Evolutionary conservation across 352 stramenopile species (phyloP).

Genomic region (Phytophthora meadii): DNA sequence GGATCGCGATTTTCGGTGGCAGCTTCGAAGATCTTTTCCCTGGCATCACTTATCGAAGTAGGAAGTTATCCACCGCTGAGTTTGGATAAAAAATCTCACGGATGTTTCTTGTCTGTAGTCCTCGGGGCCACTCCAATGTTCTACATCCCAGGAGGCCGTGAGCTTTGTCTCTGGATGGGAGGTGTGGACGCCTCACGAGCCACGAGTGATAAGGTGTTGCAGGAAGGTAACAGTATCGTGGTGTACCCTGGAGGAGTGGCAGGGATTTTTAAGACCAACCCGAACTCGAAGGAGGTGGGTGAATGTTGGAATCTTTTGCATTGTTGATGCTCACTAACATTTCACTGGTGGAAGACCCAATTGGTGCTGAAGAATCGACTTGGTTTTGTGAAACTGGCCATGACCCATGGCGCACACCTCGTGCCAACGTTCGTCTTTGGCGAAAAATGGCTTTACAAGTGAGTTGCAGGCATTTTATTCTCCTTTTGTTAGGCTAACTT

Average conservation of each 20-base stretch:
- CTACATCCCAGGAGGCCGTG: conserved; percentile 61
- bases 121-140: conserved; percentile 68
- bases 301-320: background rate
- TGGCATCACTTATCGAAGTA: conserved; percentile 25
- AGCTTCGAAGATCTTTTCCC: conserved; percentile 58
- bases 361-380: conserved; percentile 52
- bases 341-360: conserved; percentile 24
- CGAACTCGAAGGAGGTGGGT: conserved; percentile 53
- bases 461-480: conserved; percentile 6
- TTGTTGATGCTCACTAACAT: no score
- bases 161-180: conserved; percentile 66
- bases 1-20: conserved; percentile 51
- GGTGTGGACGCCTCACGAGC: conserved; percentile 51
- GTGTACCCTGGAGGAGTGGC: conserved; percentile 54
- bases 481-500: background rate
- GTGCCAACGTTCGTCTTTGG: conserved; percentile 61
- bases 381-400: conserved; percentile 56
- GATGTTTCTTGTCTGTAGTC: conserved; percentile 25
- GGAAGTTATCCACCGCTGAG: background rate
- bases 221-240: conserved; percentile 48
- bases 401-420: conserved; percentile 51
- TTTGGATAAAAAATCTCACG: background rate
- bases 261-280: conserved; percentile 55
- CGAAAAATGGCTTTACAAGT: conserved; percentile 67
- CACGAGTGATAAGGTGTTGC: conserved; percentile 49